Conservation (phyloP, 805 yeast genomes). For the Yarrowia sp. region DNA sequence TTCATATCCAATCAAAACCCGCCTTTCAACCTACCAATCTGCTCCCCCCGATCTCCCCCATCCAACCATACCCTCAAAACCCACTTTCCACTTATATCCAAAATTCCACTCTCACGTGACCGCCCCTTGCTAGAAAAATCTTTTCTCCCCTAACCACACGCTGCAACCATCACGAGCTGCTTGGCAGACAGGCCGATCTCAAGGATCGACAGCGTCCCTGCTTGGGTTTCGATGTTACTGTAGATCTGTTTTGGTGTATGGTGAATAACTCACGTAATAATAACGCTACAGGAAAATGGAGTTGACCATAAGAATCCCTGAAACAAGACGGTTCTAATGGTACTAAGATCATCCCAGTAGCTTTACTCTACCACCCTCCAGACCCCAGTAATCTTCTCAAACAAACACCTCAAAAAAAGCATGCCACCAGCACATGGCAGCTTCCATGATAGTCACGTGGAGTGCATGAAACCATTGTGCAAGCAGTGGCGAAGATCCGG, state of each 20-base stretch:
- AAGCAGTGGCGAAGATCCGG: background rate
- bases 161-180: conserved; percentile 5
- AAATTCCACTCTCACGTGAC: background rate
- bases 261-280: background rate
- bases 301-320: background rate
- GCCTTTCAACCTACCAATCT: too few species aligned
- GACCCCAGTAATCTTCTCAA: background rate
- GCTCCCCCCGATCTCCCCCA: too few species aligned
- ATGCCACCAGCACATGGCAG: too few species aligned
- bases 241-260: background rate
- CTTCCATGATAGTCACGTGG: background rate
- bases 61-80: too few species aligned
- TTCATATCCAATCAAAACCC: too few species aligned
- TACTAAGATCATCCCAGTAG: background rate
- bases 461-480: background rate
- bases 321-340: background rate
- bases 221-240: background rate
- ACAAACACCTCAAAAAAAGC: background rate
- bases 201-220: conserved; percentile 12
- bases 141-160: background rate
- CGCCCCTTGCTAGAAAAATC: background rate
- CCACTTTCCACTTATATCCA: background rate
- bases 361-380: background rate
- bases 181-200: background rate
- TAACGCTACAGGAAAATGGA: background rate